Base-by-base conservation (phyloP, 345 rosid genomes). In the Mangifera indica region DNA sequence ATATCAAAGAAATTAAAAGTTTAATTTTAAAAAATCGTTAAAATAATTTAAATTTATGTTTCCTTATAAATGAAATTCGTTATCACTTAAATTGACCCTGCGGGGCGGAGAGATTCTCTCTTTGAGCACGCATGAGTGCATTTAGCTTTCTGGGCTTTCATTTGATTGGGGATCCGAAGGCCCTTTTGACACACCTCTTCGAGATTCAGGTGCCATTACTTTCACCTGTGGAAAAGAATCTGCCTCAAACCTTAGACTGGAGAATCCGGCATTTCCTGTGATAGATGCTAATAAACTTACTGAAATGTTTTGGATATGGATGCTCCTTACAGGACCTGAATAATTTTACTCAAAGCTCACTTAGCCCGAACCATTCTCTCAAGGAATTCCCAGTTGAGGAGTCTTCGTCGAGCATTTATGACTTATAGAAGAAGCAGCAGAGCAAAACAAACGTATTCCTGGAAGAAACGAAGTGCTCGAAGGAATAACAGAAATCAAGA, bases 401-500 rank as follows among this genome's bases (percentile, higher is more conserved):
- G 72, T 32, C 71, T 53, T 72, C 81, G 20, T 22, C 55, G 48
- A 70, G 71, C 56, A 54, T 2, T 34, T 3, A 17, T 34, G 69
- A 71, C 58, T 26, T 51, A 18, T n/a, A n/a, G 49, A 52, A 63
- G 80, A 75, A 63, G 66, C 52, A 10, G 29, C 29, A 13, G 58
- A 73, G 5, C 54, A 45, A 8, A 70, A 73, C 65, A 73, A 69
- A 44, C 1, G 54, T 26, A 54, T 32, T 67, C 11, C 58, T n/a
- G 74, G 53, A 69, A 74, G 67, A 56, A 78, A 29, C 22, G 67
- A 66, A 48, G 61, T 63, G 61, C 75, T 77, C 74, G 83, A 75
- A 70, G 81, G 76, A 79, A 72, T 86, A 29, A 65, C 44, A 9
- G 72, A 76, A 68, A 90, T 93, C 77, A 83, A 73, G 74, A 80